Conservation (phyloP, 2,329 filamentous ascomycete genomes). For the Westerdykella aurantiaca region DNA sequence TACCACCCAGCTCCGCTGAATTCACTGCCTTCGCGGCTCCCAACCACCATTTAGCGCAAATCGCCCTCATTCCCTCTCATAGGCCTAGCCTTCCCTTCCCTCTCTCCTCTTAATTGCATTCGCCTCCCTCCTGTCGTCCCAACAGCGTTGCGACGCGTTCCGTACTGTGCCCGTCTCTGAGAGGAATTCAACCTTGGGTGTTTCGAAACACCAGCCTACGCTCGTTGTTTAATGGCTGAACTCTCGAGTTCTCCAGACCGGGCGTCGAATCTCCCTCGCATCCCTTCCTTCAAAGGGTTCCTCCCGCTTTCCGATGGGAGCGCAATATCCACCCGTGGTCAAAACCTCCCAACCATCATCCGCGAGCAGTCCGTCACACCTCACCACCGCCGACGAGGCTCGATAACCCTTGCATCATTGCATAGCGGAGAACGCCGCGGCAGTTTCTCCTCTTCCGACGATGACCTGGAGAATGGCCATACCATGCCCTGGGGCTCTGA, state of each 20-base stretch:
- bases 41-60: no score
- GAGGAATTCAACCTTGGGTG: no score
- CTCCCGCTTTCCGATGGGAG: conserved; percentile 37
- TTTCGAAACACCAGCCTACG: no score
- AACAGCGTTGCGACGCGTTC: no score
- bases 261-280: conserved; percentile 25
- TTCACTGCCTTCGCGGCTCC: no score
- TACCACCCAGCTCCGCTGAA: no score
- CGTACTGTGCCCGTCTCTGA: no score
- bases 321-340: conserved; percentile 41
- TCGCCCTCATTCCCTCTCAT: no score
- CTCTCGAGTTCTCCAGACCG: background rate
- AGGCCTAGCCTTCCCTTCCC: no score
- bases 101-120: no score
- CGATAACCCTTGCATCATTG: background rate
- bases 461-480: conserved; percentile 26
- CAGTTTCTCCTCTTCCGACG: conserved; percentile 27
- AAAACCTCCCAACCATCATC: conserved; percentile 37
- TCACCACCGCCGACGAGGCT: conserved; percentile 19
- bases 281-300: conserved; percentile 36
- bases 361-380: conserved; percentile 21
- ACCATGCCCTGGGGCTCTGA: conserved; percentile 28
- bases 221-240: background rate
- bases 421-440: conserved; percentile 21
- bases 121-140: no score